Conservation (phyloP, 371 early-diverging fungal species). For the Apophysomyces elegans region DNA sequence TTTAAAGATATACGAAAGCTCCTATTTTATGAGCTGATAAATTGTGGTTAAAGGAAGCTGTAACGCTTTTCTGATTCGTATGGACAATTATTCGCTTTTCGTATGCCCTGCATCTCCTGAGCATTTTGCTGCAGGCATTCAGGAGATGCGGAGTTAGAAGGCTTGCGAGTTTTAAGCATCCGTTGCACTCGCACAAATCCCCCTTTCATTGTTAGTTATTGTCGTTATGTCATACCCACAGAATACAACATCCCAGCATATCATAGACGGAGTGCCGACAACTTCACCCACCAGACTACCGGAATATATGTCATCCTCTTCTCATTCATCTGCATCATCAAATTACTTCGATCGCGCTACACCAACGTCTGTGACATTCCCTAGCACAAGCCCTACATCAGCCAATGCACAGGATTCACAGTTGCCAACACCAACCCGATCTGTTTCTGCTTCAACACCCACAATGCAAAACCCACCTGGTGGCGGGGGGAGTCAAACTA, state of each 20-base stretch:
- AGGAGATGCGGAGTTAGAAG: too few relatives aligned
- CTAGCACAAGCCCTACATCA: constrained; percentile 17
- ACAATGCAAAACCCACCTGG: constrained; percentile 39
- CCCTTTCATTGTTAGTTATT: not conserved
- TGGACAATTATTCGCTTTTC: too few relatives aligned
- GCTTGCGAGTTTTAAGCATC: not conserved
- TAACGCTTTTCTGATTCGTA: too few relatives aligned
- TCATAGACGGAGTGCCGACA: not conserved
- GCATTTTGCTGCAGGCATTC: too few relatives aligned
- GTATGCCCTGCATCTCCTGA: too few relatives aligned
- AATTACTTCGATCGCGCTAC: constrained; percentile 26
- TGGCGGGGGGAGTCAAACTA: constrained; percentile 46
- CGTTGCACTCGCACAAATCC: not conserved
- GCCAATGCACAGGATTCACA: not conserved
- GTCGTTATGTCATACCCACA: constrained; percentile 5
- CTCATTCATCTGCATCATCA: constrained; percentile 39
- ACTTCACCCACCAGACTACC: constrained; percentile 3
- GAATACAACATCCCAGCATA: constrained; percentile 6
- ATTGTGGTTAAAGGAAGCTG: too few relatives aligned
- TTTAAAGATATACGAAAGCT: too few relatives aligned
- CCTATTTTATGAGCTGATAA: too few relatives aligned
- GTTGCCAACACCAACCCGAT: constrained; percentile 28
- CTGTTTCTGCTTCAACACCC: constrained; percentile 33
- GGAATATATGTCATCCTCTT: constrained; percentile 21
- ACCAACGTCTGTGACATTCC: constrained; percentile 17